phyloP scores from a whole-genome alignment of 2,329 filamentous ascomycete species.

The Fusarium bulbicola region DNA sequence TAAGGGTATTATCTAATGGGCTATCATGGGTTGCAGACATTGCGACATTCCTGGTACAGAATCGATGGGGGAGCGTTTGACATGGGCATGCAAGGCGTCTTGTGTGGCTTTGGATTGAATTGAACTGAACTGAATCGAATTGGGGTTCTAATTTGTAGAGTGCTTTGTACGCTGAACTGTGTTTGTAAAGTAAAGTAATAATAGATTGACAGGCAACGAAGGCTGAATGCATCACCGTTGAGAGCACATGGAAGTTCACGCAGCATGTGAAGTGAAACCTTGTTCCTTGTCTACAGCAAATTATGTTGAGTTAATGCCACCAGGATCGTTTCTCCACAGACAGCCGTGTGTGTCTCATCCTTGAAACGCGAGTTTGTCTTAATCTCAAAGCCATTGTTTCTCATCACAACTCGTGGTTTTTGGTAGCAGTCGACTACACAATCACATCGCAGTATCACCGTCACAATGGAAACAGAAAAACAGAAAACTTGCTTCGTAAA shows the following conservation, averaged over 20 bases:
- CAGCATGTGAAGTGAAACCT: conserved; percentile 17
- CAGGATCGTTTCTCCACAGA: conserved; percentile 1
- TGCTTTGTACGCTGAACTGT: neutral
- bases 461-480: neutral
- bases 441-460: neutral
- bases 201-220: neutral
- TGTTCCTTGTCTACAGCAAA: conserved; percentile 12
- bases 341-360: conserved; percentile 8
- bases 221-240: conserved; percentile 21
- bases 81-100: conserved; percentile 31
- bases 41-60: conserved; percentile 40
- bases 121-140: neutral
- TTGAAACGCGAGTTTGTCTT: neutral
- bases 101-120: conserved; percentile 13
- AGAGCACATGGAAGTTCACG: neutral
- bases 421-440: neutral
- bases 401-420: neutral
- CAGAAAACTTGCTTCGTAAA: neutral
- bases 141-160: neutral
- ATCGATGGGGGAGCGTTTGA: conserved; percentile 10
- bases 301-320: neutral
- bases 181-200: neutral
- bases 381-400: neutral
- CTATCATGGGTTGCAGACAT: conserved; percentile 44
- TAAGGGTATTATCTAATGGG: conserved; percentile 29